Evolutionary conservation across 306 rosid genomes (phyloP), one percentile per base, ranked within the genome.

Genomic region (Lotus japonicus): DNA sequence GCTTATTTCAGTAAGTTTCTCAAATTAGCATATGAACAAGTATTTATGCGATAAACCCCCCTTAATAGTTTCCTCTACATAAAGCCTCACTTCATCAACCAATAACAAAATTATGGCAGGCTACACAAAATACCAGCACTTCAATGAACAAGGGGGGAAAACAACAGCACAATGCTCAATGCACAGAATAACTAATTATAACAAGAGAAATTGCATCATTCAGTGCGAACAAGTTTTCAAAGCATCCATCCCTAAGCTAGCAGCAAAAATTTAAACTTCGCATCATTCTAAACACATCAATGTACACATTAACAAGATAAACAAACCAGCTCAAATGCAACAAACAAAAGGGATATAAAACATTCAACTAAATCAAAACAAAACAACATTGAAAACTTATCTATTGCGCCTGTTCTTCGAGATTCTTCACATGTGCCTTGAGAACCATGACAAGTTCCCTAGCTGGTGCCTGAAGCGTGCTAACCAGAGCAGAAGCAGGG

Each of bases 381-480:
- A 70, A 55, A 57, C 7, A 46, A 60, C 49, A 77, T 5, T 0
- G 28, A 70, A 28, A 31, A 74, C 80, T 77, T 68, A 68, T 48
- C 80, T 78, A 89, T 76, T 77, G 85, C 60, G 57, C 77, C 54
- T 89, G 82, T 70, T 84, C 79, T 77, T 92, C 97, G 56, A 92
- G 73, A 61, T 90, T 92, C 75, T 82, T 72, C 13, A 90, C 84
- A 49, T 89, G 87, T 0, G 98, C 98, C 50, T 86, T 82, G 77
- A 92, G 84, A 50, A 86, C 78, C 91, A 89, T 77, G 1, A 92
- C 43, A 65, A 92, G 23, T 38, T 90, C 94, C 77, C 97, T 90
- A 1, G 96, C 87, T 28, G 97, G 97, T 23, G 96, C 96, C 66
- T 94, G 97, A 58, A 94, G 72, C 0, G 97, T 94, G 13, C 85